Base-by-base conservation (phyloP, 176 grass and related monocot genomes). In the maize (Zea mays) region DNA sequence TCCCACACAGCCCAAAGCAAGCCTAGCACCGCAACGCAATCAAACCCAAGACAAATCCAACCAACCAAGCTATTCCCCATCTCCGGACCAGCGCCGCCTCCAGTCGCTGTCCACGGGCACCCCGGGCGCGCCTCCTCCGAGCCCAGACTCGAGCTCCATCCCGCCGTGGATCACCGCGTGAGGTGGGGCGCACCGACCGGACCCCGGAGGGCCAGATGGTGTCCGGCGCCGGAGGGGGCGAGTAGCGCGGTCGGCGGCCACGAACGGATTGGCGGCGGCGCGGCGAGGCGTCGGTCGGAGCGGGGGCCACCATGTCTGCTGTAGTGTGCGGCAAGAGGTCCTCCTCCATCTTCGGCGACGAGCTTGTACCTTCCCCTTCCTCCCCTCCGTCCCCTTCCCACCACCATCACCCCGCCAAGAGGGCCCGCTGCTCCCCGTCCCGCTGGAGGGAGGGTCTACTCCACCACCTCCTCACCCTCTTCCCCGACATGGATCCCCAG, bases 241-340 rank as follows among this genome's bases (percentile, higher is more conserved):
- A 69, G 13, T 81, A 80, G 82, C 44, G 65, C 70, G 68, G 2
- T 35, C 6, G 75, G 69, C 63, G 64, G 57, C 73, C 66, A 10
- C 82, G 76, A 62, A 83, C 75, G 81, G 81, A 88, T 79, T 62
- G 75, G 75, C 62, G 75, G 62, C 44, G 75, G 44, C 52, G 75
- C 62, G 12, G 69, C 42, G 69, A 71, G 88, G 73, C 76, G 61
- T 34, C 0, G 55, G 8, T 2, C 36, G 1, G 46, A 69, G 57
- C 46, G 65, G 74, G 74, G 85, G 80, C 80, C 87, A 92, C 88
- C 93, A 97, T 97, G 93, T 93, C 93, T 93, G 90, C 90, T 69
- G 83, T 90, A 97, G 93, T 96, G 68, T 97, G 90, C 61, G 93
- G 93, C 72, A 97, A 97, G 93, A 97, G 90, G 88, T 97, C 93